A percentile compares a stretch with the other conserved stretches of the same genome.
phyloP scores from a whole-genome alignment of 2,329 filamentous ascomycete species.

The Fusarium drepaniforme region DNA sequence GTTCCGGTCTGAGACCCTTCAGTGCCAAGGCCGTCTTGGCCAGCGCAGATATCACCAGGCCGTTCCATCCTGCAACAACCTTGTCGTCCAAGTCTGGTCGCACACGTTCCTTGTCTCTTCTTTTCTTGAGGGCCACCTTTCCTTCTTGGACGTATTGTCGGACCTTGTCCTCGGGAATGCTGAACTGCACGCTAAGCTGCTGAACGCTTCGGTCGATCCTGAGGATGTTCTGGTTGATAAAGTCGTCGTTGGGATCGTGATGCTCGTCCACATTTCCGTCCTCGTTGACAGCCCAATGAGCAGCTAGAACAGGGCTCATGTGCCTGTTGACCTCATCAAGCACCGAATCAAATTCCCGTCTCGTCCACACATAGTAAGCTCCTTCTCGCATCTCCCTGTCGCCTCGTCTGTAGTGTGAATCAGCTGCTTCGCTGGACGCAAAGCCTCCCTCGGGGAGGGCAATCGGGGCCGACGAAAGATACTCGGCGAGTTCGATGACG shows the following conservation, averaged over 20 bases:
- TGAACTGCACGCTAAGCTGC: slow-evolving; percentile 81
- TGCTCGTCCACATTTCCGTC: slow-evolving; percentile 88
- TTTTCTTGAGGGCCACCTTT: slow-evolving; percentile 74
- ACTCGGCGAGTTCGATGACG: slow-evolving; percentile 87
- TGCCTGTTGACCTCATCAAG: slow-evolving; percentile 64
- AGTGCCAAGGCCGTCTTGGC: slow-evolving; percentile 79
- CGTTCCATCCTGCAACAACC: slow-evolving; percentile 89
- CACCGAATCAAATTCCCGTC: slow-evolving; percentile 85
- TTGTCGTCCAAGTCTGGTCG: slow-evolving; percentile 88
- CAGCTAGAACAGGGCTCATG: slow-evolving; percentile 79
- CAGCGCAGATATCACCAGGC: slow-evolving; percentile 86
- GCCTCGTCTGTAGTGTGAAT: slow-evolving; percentile 80
- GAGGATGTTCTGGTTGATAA: slow-evolving; percentile 93
- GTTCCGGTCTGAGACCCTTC: slow-evolving; percentile 67
- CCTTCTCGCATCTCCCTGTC: slow-evolving; percentile 90
- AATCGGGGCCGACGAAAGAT: slow-evolving; percentile 80
- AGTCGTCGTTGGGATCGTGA: slow-evolving; percentile 92
- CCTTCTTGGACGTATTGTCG: slow-evolving; percentile 75
- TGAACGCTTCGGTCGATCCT: slow-evolving; percentile 75
- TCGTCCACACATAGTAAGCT: slow-evolving; percentile 94
- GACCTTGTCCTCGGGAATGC: slow-evolving; percentile 77
- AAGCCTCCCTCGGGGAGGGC: slow-evolving; percentile 79
- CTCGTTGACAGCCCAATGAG: slow-evolving; percentile 85
- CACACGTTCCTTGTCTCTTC: slow-evolving; percentile 80
- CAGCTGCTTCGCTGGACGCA: slow-evolving; percentile 89